Conservation (phyloP, 148 eudicot species). For the Fagopyrum homotropicum region DNA sequence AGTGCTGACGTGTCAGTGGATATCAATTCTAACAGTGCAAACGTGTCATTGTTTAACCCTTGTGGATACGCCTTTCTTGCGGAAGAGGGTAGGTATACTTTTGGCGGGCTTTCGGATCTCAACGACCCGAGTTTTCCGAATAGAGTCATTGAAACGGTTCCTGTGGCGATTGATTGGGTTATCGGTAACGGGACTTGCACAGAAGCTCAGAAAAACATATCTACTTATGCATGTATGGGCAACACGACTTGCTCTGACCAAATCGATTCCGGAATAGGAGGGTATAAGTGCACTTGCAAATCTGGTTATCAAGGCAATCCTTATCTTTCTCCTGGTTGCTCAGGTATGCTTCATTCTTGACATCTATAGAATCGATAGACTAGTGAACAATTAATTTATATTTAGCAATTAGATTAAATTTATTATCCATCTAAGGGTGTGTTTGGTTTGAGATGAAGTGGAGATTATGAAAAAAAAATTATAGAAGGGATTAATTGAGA, state of each 20-base stretch:
- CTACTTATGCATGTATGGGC: slow-evolving; percentile 16
- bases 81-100: not conserved
- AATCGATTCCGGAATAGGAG: not conserved
- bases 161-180: slow-evolving; percentile 29
- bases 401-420: too few relatives aligned
- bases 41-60: not conserved
- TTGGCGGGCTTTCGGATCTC: slow-evolving; percentile 12
- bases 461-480: too few relatives aligned
- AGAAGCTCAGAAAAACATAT: not conserved
- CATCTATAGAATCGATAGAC: too few relatives aligned
- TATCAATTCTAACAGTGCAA: not conserved
- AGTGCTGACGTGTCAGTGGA: not conserved
- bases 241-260: slow-evolving; percentile 23
- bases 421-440: too few relatives aligned
- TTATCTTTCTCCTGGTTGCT: slow-evolving; percentile 24
- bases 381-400: too few relatives aligned
- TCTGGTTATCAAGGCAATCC: slow-evolving; percentile 30
- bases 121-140: slow-evolving; percentile 6
- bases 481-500: too few relatives aligned
- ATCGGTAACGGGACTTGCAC: slow-evolving; percentile 20
- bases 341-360: too few relatives aligned
- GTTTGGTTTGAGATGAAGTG: too few relatives aligned
- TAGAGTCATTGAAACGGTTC: slow-evolving; percentile 10
- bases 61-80: slow-evolving; percentile 16
- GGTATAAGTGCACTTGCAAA: slow-evolving; percentile 25